Base-by-base conservation (phyloP, 139 green algal genomes). In the Picochlorum sp. region DNA sequence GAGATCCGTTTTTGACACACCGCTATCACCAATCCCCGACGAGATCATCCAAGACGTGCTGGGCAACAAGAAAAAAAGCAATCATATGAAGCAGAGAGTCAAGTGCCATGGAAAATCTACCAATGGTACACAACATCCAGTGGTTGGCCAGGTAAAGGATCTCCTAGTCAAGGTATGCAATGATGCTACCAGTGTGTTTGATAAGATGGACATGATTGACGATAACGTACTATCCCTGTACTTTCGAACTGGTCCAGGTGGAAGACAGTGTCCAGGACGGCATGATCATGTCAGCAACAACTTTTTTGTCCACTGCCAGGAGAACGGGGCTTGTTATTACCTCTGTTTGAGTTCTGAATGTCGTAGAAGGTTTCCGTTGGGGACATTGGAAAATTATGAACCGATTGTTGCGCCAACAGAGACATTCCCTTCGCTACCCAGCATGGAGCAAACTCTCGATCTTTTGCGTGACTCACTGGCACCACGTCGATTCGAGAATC, bases 161-260 rank as follows among this genome's bases (percentile, higher is more conserved):
- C 45, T 52, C 24, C 3, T 52, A 52, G 15, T 52, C 3, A 52
- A 52, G 45, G 6, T 52, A 52, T 52, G 45, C 45, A 52, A 52
- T 11, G 45, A 52, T 52, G 24, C 45, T 52, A 52, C 45, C 45
- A 4, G 45, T 52, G 6, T 2, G 45, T 52, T 52, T 52, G 45
- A 52, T 52, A 52, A 52, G 8, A 52, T 52, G 45, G 45, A 16
- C 45, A 52, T 52, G 18, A 52, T 52, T 52, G 6, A 52, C 9
- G 45, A 23, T 0, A 52, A 52, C 45, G 45, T 52, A 52, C 18
- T 52, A 23, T 52, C 45, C 5, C 45, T 52, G 45, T 52, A 52
- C 24, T 52, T 52, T 52, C 15, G 45, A 52, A 52, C 45, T 18
- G 45, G 45, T 52, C 45, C 45, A 52, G 18, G 45, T 52, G 45